Conservation (phyloP, 1,284 basidiomycete species). For the Stereum hirsutum region DNA sequence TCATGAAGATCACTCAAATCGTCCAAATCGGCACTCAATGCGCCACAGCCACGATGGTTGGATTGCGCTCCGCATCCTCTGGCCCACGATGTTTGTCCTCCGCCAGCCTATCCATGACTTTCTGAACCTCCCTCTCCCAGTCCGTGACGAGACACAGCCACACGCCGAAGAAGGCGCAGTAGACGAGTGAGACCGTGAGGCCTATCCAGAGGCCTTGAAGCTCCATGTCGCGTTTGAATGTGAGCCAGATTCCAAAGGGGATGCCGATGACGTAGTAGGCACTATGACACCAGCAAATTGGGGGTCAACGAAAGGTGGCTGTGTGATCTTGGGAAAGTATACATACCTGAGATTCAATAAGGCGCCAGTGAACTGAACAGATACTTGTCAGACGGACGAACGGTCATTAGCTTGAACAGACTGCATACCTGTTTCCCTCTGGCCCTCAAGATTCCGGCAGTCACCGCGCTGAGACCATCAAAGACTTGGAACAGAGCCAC, state of each 20-base stretch:
- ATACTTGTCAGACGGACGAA: not conserved
- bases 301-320: no score
- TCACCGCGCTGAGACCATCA: constrained; percentile 64
- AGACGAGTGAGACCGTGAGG: constrained; percentile 50
- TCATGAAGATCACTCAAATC: no score
- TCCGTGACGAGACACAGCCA: constrained; percentile 45
- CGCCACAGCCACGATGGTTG: no score
- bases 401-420: not conserved
- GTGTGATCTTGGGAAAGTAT: no score
- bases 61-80: no score
- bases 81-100: constrained; percentile 18
- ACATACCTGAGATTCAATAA: constrained; percentile 51
- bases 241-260: constrained; percentile 56
- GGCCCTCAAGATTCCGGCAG: constrained; percentile 70
- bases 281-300: constrained; percentile 20
- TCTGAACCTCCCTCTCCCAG: constrained; percentile 55
- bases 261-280: constrained; percentile 63
- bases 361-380: constrained; percentile 46
- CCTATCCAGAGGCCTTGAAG: constrained; percentile 64
- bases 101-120: constrained; percentile 40
- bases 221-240: constrained; percentile 41
- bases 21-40: no score
- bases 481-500: constrained; percentile 76
- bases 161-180: constrained; percentile 37
- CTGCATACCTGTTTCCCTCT: constrained; percentile 58